Conservation (phyloP, 345 rosid species). For the Populus pruinosa region DNA sequence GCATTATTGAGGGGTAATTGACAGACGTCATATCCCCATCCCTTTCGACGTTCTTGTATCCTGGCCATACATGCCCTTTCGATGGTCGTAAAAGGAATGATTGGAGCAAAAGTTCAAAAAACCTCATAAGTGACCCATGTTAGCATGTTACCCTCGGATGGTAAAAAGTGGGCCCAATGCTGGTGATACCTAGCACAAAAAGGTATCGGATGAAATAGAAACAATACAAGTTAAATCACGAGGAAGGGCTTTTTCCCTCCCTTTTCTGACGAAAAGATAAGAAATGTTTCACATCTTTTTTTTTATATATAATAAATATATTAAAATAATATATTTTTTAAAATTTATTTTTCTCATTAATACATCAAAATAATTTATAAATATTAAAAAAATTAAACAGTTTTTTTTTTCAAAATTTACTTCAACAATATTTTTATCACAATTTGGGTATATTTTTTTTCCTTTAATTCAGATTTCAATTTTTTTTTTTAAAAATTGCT, state of each 20-base stretch:
- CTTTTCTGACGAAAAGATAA: no score
- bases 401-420: no score
- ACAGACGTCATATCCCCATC: background rate
- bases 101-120: conserved; percentile 8
- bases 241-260: background rate
- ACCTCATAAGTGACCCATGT: conserved; percentile 26
- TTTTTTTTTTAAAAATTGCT: no score
- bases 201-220: background rate
- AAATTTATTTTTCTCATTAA: no score
- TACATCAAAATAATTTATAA: no score
- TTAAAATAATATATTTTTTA: no score
- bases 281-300: no score
- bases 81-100: conserved; percentile 13
- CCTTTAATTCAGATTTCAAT: background rate
- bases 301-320: accelerated
- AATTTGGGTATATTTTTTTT: no score
- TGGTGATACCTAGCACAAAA: conserved; percentile 13
- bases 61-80: background rate
- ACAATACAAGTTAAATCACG: conserved; percentile 5
- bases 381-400: no score
- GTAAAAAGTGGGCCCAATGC: conserved; percentile 30
- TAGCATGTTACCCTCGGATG: conserved; percentile 21
- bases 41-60: background rate
- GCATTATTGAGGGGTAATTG: conserved; percentile 8
- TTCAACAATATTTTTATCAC: no score